Base-by-base conservation (phyloP, 345 rosid genomes). In the Raphanus raphanistrum region DNA sequence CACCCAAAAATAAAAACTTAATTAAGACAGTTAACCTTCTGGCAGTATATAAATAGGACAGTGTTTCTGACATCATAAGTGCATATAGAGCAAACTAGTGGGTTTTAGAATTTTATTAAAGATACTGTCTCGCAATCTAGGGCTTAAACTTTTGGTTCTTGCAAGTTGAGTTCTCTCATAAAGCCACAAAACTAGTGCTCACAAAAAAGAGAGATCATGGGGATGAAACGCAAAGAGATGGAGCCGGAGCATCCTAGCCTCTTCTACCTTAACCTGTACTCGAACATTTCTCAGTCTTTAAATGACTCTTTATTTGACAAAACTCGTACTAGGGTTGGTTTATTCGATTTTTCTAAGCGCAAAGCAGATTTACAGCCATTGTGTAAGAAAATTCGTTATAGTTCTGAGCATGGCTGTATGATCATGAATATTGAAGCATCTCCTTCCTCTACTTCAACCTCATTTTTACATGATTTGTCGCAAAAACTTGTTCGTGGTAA, bases 391-490 rank as follows among this genome's bases (percentile, higher is more conserved):
- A 58, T 77, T 65, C 38, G 72, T 43, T 71, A 13, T 57, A 71
- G 81, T 65, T 57, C 67, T 71, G n/a, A 71, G 60, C 67, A 71
- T 71, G 81, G 72, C 59, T 77, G 81, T 70, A 41, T 65, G 45
- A 65, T 35, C 36, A 31, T 77, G 38, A 57, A 3, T 71, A 32
- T 2, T 77, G 28, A 64, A 8, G 0, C 28, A 7, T 3, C 67
- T 70, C 9, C 54, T 70, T 16, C 63, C 16, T 26, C 64, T 36
- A 13, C 59, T 38, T 63, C 66, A 55, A 28, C 27, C 58, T 38
- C 71, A 64, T 71, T 71, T 77, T 64, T 64, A 17, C 0, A 12
- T 55, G 61, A 64, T 71, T 63, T 71, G 29, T 38, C 76, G 41
- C 13, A 0, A 29, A 71, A 31, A 21, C 27, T 64, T 64, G 28